Evolutionary conservation across 257 asterid species (phyloP), one percentile per base, ranked within the genome.

Genomic region (Capsicum rhomboideum): DNA sequence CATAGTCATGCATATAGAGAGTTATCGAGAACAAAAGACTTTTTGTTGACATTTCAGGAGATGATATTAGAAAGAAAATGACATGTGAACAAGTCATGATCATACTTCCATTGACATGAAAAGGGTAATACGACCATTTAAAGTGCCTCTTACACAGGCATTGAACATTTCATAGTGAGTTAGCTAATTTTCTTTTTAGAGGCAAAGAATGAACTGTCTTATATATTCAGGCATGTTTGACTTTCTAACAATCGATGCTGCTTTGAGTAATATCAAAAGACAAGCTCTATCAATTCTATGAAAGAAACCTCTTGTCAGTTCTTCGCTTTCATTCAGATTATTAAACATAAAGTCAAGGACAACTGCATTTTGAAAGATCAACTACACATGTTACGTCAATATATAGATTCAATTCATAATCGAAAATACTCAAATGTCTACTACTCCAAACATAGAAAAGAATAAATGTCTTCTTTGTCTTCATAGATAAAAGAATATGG

Each of bases 101-200:
- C 85, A 80, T 71, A 56, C 23, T 69, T 82, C 80, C 88, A 83
- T 84, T 23, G 55, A 77, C 86, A 85, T 85, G 85, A 83, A 89
- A 84, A 87, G 88, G 83, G 40, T n/a, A n/a, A 75, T 44, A 84
- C 86, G 23, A 80, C 84, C 64, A 86, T 87, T 91, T 86, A 85
- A 86, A 64, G 85, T 87, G 93, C 80, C 94, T 88, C 90, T 87
- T 88, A 85, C 26, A 84, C 86, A 91, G 86, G 88, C 87, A 88
- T 55, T 84, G 87, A 37, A 10, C 63, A 72, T 66, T 71, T 80
- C 55, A 34, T 34, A 82, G 80, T 18, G 82, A 84, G 79, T 86
- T 82, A 49, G n/a, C n/a, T 34, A 78, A 75, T 75, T 75, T 74
- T 75, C 81, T 75, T 44, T 74, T 75, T 26, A 75, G 44, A 75